phyloP scores from a whole-genome alignment of 2,329 filamentous ascomycete genomes.

The Didymella pinodella region DNA sequence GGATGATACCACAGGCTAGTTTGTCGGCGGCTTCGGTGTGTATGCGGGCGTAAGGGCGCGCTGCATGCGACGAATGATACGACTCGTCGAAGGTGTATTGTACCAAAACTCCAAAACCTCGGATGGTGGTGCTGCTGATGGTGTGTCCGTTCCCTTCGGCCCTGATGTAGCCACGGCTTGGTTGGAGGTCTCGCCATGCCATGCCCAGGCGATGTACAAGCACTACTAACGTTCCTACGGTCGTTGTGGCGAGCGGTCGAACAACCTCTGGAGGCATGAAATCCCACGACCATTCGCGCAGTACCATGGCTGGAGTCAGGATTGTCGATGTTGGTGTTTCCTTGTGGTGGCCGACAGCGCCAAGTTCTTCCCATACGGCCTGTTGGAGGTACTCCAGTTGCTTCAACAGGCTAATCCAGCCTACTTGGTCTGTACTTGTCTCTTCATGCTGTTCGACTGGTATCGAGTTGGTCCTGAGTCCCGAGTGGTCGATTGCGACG shows the following conservation, averaged over 20 bases:
- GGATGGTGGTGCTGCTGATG: slow-evolving; percentile 3
- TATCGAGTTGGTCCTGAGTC: not conserved
- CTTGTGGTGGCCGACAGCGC: not conserved
- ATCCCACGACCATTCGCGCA: slow-evolving; percentile 15
- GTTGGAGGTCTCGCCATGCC: slow-evolving; percentile 6
- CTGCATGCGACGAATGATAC: slow-evolving; percentile 1
- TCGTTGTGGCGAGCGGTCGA: slow-evolving; percentile 17
- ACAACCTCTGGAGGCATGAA: slow-evolving; percentile 23
- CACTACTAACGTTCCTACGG: slow-evolving; percentile 1
- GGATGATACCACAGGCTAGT: slow-evolving; percentile 14
- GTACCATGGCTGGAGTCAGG: slow-evolving; percentile 2
- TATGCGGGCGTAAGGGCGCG: slow-evolving; percentile 3
- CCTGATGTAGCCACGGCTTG: slow-evolving; percentile 2
- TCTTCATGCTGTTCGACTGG: slow-evolving; percentile 6
- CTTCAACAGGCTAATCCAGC: slow-evolving; percentile 11
- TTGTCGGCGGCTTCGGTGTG: slow-evolving; percentile 10
- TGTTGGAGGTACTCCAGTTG: slow-evolving; percentile 5
- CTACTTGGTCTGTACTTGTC: slow-evolving; percentile 4
- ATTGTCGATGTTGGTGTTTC: not conserved
- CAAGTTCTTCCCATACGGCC: not conserved
- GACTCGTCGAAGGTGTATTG: slow-evolving; percentile 9
- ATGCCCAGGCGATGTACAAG: slow-evolving; percentile 15
- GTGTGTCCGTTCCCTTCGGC: slow-evolving; percentile 3
- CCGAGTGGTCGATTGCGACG: not conserved
- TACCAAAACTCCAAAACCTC: not conserved